Percentiles rank a stretch among this genome's conserved stretches.
These are phyloP conservation scores for Notholithocarpus densiflorus DNA, from an alignment of 306 rosid genomes.

Conservation along the genomic window DNA sequence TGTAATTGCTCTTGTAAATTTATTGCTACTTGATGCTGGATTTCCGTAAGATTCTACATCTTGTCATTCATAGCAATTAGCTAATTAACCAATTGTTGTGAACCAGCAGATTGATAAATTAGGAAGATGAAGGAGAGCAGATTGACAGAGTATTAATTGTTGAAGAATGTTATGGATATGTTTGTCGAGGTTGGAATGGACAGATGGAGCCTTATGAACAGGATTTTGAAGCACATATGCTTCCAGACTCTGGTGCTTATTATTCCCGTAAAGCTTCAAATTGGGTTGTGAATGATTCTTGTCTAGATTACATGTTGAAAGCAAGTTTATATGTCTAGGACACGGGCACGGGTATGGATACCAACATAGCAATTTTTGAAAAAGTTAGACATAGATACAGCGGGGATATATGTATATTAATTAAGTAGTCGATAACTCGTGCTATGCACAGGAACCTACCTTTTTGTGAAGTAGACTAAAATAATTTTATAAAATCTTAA, in stretches of 20 bases:
- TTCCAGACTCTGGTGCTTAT: slow-evolving; percentile 50
- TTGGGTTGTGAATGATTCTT: slow-evolving; percentile 57
- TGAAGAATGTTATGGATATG: slow-evolving; percentile 61
- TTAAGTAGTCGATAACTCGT: too few relatives aligned
- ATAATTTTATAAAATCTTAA: too few relatives aligned
- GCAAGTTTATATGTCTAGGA: slow-evolving; percentile 24
- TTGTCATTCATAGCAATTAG: not conserved
- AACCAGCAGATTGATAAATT: slow-evolving; percentile 48
- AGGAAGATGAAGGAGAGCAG: slow-evolving; percentile 82
- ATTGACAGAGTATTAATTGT: slow-evolving; percentile 53
- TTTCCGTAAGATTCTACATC: not conserved
- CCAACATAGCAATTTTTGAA: too few relatives aligned
- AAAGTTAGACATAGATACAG: too few relatives aligned
- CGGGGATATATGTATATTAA: too few relatives aligned
- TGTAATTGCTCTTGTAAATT: slow-evolving; percentile 56
- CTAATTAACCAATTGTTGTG: slow-evolving; percentile 18
- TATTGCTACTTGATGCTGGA: not conserved
- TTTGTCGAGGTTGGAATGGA: slow-evolving; percentile 71
- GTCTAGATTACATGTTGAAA: slow-evolving; percentile 84
- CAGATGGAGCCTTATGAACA: slow-evolving; percentile 42
- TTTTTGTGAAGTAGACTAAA: too few relatives aligned
- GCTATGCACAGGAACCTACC: too few relatives aligned
- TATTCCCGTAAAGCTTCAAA: slow-evolving; percentile 64
- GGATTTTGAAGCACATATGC: slow-evolving; percentile 66
- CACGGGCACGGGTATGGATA: too few relatives aligned